Base-by-base conservation (phyloP, 306 rosid species). In the Vigna unguiculata region DNA sequence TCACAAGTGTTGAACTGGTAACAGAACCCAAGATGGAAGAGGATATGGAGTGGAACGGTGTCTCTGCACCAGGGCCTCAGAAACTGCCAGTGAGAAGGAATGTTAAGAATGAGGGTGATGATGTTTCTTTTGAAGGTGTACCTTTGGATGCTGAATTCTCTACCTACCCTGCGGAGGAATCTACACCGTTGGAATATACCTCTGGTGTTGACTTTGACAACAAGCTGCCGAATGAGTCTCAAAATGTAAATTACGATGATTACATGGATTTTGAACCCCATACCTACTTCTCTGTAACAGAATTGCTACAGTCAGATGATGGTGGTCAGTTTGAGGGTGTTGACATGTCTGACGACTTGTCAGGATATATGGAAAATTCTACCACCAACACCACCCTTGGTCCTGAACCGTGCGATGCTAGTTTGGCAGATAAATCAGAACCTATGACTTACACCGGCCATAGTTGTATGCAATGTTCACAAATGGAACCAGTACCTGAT, bases 31-130 rank as follows among this genome's bases (percentile, higher is more conserved):
- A 75, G 58, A 40, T 81, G 32, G 91, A 88, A 41, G 73, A 69
- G 60, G 91, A 90, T 80, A 72, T 61, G 69, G 92, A 89, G 60
- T 84, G 90, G 97, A 89, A 86, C 72, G 19, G 73, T 77, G 72
- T 76, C 65, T 60, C 85, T 79, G 88, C 64, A 75, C 88, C 83
- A 30, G 91, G 86, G 76, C 97, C 81, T 17, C 89, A 74, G 70
- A 96, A 96, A 86, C 89, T 92, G 71, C 97, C 90, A 2, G 89
- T 96, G 66, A 83, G 99, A 80, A 84, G 99, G 87, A 88, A 87
- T 15, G 79, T 81, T 72, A 95, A 91, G 85, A 89, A 36, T 7
- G 97, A 88, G 71, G 97, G 86, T 60, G 99, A 88, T 62, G 93
- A 89, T 69, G 84, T 48, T 58, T 84, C 82, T 77, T 78, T 74